phyloP scores from a whole-genome alignment of 805 yeast species.

The Monosporozyma siamensis region DNA sequence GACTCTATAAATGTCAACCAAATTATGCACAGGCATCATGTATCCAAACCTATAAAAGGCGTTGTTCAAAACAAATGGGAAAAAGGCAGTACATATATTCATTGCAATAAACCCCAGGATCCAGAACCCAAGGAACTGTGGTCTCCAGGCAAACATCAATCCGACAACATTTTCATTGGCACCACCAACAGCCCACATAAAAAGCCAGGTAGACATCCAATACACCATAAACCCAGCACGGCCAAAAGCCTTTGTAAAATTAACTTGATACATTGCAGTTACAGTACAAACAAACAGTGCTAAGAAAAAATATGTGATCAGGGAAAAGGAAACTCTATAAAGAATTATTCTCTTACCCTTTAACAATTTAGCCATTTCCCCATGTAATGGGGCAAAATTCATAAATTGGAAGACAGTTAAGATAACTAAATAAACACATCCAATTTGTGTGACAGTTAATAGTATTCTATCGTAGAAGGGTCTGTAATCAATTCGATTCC shows the following conservation, averaged over 20 bases:
- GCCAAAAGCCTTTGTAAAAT: constrained; percentile 51
- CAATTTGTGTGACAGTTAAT: constrained; percentile 67
- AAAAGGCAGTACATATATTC: constrained; percentile 61
- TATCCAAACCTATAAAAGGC: constrained; percentile 53
- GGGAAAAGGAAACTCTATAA: constrained; percentile 43
- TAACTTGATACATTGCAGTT: constrained; percentile 59
- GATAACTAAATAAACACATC: constrained; percentile 61
- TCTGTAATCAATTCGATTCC: constrained; percentile 35
- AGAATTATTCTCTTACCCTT: constrained; percentile 38
- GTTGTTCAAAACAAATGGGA: constrained; percentile 51
- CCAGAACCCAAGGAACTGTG: constrained; percentile 66
- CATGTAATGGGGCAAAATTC: constrained; percentile 50
- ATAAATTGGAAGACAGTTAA: constrained; percentile 62
- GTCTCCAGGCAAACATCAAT: constrained; percentile 42
- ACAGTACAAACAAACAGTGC: constrained; percentile 52
- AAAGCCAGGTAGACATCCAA: constrained; percentile 60
- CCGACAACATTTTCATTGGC: constrained; percentile 59
- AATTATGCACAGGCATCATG: constrained; percentile 60
- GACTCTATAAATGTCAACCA: constrained; percentile 52
- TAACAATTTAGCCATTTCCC: constrained; percentile 37
- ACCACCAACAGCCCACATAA: constrained; percentile 71
- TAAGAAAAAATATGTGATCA: constrained; percentile 43
- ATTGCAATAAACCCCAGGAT: constrained; percentile 56
- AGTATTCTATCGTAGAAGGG: constrained; percentile 44
- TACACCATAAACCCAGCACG: constrained; percentile 62